A percentile compares a stretch with the other conserved stretches of the same genome.
These are phyloP conservation scores for Melanomma pulvis-pyrius DNA, from an alignment of 495 filamentous ascomycete species.

Conservation along the genomic window DNA sequence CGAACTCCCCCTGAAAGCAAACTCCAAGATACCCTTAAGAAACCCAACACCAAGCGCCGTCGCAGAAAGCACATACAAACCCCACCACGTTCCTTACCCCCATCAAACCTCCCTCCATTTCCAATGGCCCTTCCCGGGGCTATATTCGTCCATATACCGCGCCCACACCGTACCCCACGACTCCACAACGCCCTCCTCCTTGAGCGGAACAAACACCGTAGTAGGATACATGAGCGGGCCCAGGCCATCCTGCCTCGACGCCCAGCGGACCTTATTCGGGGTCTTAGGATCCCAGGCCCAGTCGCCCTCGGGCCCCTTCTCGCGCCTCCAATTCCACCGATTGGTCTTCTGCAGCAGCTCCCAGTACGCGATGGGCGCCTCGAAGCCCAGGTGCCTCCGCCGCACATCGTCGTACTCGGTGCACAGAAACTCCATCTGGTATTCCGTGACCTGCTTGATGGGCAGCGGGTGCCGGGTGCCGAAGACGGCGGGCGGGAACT, in stretches of 20 bases:
- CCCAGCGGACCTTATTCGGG: neutral
- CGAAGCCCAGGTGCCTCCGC: neutral
- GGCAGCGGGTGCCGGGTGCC: neutral
- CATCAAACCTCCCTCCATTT: neutral
- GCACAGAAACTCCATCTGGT: neutral
- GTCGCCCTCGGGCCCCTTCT: neutral
- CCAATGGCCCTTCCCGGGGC: neutral
- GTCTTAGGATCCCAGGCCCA: neutral
- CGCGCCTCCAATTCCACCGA: neutral
- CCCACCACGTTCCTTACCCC: too few relatives aligned
- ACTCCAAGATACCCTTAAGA: too few relatives aligned
- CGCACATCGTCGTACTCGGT: neutral
- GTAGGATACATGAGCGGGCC: neutral
- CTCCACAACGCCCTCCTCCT: neutral
- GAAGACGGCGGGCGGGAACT: neutral
- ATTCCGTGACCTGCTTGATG: neutral
- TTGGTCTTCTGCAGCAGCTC: neutral
- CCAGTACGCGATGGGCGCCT: neutral
- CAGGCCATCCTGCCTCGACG: neutral
- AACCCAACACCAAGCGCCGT: too few relatives aligned
- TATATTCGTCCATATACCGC: neutral
- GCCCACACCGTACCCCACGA: neutral
- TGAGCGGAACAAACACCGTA: neutral
- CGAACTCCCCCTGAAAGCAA: too few relatives aligned
- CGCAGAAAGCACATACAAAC: too few relatives aligned